Conservation (phyloP, 2,329 filamentous ascomycete genomes). For the Fusarium pseudoanthophilum region DNA sequence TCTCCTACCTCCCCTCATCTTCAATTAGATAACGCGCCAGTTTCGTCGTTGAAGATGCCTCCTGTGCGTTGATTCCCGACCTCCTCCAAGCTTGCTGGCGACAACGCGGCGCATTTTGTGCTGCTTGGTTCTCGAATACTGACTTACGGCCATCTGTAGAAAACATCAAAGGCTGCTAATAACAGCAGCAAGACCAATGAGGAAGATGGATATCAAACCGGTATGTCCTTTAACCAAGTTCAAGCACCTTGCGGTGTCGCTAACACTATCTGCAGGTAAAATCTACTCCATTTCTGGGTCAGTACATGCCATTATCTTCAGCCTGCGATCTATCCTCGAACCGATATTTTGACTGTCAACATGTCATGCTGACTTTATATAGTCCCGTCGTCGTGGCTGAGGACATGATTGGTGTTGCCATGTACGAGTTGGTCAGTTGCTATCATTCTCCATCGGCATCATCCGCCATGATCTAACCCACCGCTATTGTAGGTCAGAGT, state of each 20-base stretch:
- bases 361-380: slow-evolving; percentile 47
- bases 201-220: slow-evolving; percentile 53
- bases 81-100: slow-evolving; percentile 28
- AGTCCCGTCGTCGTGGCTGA: slow-evolving; percentile 96
- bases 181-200: slow-evolving; percentile 46
- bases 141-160: slow-evolving; percentile 34
- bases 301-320: slow-evolving; percentile 46
- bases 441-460: slow-evolving; percentile 9
- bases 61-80: slow-evolving; percentile 59
- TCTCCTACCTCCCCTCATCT: slow-evolving; percentile 42
- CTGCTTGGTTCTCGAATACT: slow-evolving; percentile 29
- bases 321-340: slow-evolving; percentile 5
- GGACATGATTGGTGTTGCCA: slow-evolving; percentile 98
- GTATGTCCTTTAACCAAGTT: slow-evolving; percentile 48
- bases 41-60: slow-evolving; percentile 61
- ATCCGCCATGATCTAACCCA: slow-evolving; percentile 18
- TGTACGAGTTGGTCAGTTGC: slow-evolving; percentile 92
- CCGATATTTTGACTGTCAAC: neutral
- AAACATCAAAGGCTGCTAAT: slow-evolving; percentile 43
- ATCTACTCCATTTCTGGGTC: slow-evolving; percentile 72
- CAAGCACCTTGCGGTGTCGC: slow-evolving; percentile 33
- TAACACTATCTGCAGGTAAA: slow-evolving; percentile 60
- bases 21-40: slow-evolving; percentile 41
- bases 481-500: slow-evolving; percentile 76
- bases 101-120: slow-evolving; percentile 25